Conservation (phyloP, 73 alveolate genomes). For the Effrenium voratum region DNA sequence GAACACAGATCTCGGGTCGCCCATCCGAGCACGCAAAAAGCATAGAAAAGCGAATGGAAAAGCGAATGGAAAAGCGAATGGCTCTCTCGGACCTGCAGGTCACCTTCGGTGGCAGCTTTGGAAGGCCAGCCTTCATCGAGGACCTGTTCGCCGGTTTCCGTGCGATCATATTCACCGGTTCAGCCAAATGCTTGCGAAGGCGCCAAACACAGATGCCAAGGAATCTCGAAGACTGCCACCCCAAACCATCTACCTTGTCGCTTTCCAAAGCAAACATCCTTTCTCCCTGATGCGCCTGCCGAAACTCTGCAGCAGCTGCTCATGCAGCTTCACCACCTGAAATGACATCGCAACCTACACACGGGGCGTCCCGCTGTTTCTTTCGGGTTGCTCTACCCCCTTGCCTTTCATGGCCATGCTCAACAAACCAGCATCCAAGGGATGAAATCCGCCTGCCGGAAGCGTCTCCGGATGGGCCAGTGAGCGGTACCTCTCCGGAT, state of each 20-base stretch:
- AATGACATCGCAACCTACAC: too few species aligned
- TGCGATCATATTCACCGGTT: too few species aligned
- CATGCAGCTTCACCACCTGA: slow-evolving; percentile 88
- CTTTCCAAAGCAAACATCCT: background rate
- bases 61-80: background rate
- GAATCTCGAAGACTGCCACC: too few species aligned
- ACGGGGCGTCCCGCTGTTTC: too few species aligned
- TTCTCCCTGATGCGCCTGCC: too few species aligned
- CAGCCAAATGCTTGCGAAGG: too few species aligned
- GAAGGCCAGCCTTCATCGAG: slow-evolving; percentile 76
- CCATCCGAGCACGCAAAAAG: background rate
- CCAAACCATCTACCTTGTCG: background rate
- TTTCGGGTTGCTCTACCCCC: too few species aligned
- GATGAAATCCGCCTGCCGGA: slow-evolving; percentile 34
- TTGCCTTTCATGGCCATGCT: too few species aligned
- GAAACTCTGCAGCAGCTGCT: slow-evolving; percentile 58
- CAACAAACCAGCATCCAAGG: too few species aligned
- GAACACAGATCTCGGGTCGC: slow-evolving; percentile 24
- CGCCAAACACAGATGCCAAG: too few species aligned
- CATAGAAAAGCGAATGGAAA: background rate
- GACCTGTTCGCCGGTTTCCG: too few species aligned
- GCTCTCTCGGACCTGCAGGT: slow-evolving; percentile 26
- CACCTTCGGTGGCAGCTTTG: slow-evolving; percentile 86
- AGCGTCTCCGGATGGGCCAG: slow-evolving; percentile 90
- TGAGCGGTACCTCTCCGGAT: slow-evolving; percentile 70